A percentile compares a stretch with the other conserved stretches of the same genome.
Evolutionary conservation across 257 asterid genomes (phyloP).

Genomic region (Oldenlandia corymbosa): DNA sequence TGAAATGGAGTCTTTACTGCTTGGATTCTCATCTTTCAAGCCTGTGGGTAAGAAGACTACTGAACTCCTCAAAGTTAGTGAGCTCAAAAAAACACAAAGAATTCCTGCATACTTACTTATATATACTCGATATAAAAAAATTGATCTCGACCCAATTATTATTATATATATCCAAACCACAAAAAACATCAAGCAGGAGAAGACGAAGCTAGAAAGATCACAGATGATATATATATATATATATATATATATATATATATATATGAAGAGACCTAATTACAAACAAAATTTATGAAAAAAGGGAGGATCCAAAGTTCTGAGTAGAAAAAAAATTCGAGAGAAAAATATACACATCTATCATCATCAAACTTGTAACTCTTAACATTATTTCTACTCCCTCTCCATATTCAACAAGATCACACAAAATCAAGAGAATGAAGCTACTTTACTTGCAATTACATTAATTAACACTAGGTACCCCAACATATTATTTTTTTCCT

Average conservation of each 20-base stretch:
- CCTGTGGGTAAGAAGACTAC: background rate
- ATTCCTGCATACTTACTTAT: too few species aligned
- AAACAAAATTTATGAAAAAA: background rate
- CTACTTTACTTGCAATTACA: background rate
- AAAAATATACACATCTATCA: slow-evolving; percentile 17
- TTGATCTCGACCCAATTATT: background rate
- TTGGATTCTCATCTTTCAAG: slow-evolving; percentile 2
- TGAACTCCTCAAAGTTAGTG: slow-evolving; percentile 11
- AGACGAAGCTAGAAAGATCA: background rate
- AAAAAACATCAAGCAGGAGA: background rate
- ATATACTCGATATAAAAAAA: too few species aligned
- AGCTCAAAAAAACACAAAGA: background rate
- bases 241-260: background rate
- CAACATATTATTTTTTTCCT: slow-evolving; percentile 11
- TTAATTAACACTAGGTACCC: too few species aligned
- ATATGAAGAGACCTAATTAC: slow-evolving; percentile 1
- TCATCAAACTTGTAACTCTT: slow-evolving; percentile 10
- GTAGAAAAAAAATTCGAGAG: slow-evolving; percentile 18
- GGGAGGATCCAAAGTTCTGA: background rate
- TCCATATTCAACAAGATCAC: slow-evolving; percentile 1
- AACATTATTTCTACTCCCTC: background rate
- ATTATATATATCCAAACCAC: background rate
- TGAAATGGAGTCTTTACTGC: slow-evolving; percentile 5
- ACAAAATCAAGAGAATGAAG: slow-evolving; percentile 4
- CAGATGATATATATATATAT: background rate